These are phyloP conservation scores for Phytophthora hibernalis DNA, from an alignment of 352 stramenopile genomes.

Conservation along the genomic window DNA sequence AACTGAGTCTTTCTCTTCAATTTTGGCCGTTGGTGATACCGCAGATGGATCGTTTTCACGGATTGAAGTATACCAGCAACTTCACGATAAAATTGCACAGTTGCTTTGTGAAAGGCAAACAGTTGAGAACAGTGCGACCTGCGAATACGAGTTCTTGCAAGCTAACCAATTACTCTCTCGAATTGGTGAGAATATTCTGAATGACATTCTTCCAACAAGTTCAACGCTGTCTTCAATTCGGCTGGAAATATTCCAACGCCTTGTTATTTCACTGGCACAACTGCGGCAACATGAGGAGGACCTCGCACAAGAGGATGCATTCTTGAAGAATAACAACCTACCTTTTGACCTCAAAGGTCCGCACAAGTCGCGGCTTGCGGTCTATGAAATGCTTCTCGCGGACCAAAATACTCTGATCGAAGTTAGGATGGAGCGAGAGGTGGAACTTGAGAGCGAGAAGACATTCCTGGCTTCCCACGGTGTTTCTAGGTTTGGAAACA, in stretches of 20 bases:
- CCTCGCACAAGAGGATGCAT: slow-evolving; percentile 20
- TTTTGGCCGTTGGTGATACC: slow-evolving; percentile 1
- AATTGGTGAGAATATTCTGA: not conserved
- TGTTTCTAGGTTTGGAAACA: slow-evolving; percentile 23
- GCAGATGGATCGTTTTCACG: slow-evolving; percentile 12
- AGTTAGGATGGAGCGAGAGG: slow-evolving; percentile 64
- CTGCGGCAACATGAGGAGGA: slow-evolving; percentile 22
- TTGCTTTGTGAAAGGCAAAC: slow-evolving; percentile 21
- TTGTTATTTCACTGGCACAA: slow-evolving; percentile 6
- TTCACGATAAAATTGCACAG: slow-evolving; percentile 21
- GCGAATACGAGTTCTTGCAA: slow-evolving; percentile 28
- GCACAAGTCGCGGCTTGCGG: slow-evolving; percentile 38
- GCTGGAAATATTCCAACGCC: slow-evolving; percentile 26
- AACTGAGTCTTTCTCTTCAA: slow-evolving; percentile 21
- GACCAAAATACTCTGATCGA: slow-evolving; percentile 60
- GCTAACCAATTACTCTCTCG: slow-evolving; percentile 13
- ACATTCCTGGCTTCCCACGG: slow-evolving; percentile 41
- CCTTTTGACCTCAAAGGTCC: slow-evolving; percentile 9
- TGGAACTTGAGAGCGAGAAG: slow-evolving; percentile 41
- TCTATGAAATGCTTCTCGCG: slow-evolving; percentile 56
- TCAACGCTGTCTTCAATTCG: slow-evolving; percentile 27
- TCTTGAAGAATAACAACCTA: slow-evolving; percentile 26
- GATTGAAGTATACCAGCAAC: slow-evolving; percentile 25
- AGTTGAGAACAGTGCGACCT: slow-evolving; percentile 9
- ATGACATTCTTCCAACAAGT: not conserved